A percentile compares a stretch with the other conserved stretches of the same genome.
Conservation (phyloP, 1,139 yeast genomes). For the Geotrichum cucujoidarum region DNA sequence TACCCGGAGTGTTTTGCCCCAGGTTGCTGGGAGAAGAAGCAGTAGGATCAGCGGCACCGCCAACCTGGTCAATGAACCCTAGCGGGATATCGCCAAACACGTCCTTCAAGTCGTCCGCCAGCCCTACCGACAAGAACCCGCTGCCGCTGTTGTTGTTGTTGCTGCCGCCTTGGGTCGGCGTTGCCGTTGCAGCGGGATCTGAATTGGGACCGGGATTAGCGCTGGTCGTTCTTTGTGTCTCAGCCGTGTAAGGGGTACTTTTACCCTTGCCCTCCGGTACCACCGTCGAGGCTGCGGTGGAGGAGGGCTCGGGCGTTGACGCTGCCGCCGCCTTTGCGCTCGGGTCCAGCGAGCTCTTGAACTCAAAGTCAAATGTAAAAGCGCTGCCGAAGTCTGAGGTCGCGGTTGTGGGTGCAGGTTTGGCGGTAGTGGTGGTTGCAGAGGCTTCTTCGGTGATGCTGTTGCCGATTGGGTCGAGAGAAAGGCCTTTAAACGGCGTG, state of each 20-base stretch:
- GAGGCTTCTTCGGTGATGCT: not conserved
- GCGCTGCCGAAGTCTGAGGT: not conserved
- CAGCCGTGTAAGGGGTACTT: too few species aligned
- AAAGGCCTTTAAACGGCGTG: too few species aligned
- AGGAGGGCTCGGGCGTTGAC: not conserved
- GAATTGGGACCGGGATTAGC: not conserved
- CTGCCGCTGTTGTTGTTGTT: not conserved
- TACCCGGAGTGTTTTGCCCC: too few species aligned
- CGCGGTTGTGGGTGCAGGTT: not conserved
- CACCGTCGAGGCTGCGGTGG: not conserved
- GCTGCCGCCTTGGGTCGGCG: not conserved
- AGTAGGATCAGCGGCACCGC: not conserved
- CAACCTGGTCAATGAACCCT: not conserved
- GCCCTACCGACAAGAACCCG: not conserved
- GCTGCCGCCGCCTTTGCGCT: not conserved
- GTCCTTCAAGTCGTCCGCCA: not conserved
- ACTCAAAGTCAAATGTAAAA: constrained; percentile 2
- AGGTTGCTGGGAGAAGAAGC: not conserved
- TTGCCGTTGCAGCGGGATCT: not conserved
- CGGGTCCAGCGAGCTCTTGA: constrained; percentile 3
- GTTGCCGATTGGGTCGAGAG: not conserved
- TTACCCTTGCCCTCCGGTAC: not conserved
- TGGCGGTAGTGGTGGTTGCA: too few species aligned
- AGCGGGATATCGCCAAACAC: not conserved
- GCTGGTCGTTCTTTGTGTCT: too few species aligned